Base-by-base conservation (phyloP, 257 asterid species). In the Fraxinus quadrangulata region DNA sequence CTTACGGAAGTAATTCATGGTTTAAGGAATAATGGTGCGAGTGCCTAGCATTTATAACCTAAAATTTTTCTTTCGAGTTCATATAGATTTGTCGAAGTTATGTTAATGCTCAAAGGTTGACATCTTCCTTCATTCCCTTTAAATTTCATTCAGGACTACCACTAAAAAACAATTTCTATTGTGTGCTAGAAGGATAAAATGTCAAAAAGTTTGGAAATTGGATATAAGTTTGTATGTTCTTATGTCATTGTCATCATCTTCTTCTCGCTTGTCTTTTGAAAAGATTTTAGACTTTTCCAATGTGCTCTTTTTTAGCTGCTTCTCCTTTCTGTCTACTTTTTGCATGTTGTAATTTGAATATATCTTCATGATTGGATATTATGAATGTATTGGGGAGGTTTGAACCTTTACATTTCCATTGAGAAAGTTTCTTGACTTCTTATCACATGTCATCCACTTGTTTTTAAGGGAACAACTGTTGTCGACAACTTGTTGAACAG, bases 401-500 rank as follows among this genome's bases (percentile, higher is more conserved):
- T 78, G 68, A 49, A 17, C 59, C 49, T 34, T 24, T 54, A 12
- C 56, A 30, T 47, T 69, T 39, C 42, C 56, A 49, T 73, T 2
- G 13, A 5, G 26, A 17, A 23, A 33, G 66, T 23, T 19, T 54
- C 36, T 70, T 71, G 75, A 75, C 71, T 19, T 61, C 66, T 69
- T 54, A 37, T 49, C 72, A 37, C 73, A 34, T 76, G 68, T 47
- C 30, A 6, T 82, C 49, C 75, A 65, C 78, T 73, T 87, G 31
- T 76, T 76, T 77, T 47, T 47, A 82, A 96, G 99, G 99, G 99
- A 75, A 90, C 91, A 76, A 93, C 98, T 74, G 89, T 92, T 68
- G 99, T 96, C 65, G 98, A 93, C 87, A 96, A 96, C 90, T 92
- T 96, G 66, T 82, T 95, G 80, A 84, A 88, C 86, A 93, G 98